A percentile compares a stretch with the other conserved stretches of the same genome.
Evolutionary conservation across 345 rosid genomes (phyloP).

Genomic region (Clausena lansium): DNA sequence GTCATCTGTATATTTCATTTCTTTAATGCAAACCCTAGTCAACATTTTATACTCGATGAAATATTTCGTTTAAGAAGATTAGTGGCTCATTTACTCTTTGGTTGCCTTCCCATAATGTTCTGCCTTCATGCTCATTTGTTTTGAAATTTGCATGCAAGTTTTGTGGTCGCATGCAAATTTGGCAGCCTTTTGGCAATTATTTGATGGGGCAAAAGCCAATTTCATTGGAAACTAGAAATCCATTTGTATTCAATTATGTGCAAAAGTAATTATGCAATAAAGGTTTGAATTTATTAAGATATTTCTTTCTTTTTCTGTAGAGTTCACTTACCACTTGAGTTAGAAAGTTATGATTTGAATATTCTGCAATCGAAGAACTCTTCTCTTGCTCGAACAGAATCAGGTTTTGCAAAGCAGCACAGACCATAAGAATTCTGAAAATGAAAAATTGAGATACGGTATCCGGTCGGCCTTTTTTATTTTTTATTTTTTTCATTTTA

Average conservation of each 20-base stretch:
- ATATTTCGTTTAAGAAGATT: not conserved
- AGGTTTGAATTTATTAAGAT: not conserved
- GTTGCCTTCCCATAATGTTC: not conserved
- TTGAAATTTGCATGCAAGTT: not conserved
- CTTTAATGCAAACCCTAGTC: slow-evolving; percentile 6
- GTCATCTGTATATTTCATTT: slow-evolving; percentile 19
- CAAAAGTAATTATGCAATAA: not conserved
- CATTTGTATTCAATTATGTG: not conserved
- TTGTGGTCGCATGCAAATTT: slow-evolving; percentile 3
- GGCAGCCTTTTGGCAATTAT: slow-evolving; percentile 1
- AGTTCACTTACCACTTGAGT: not conserved
- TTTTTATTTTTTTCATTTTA: no score
- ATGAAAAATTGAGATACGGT: not conserved
- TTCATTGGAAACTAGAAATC: not conserved
- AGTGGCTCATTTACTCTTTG: not conserved
- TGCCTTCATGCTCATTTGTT: not conserved
- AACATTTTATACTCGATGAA: not conserved
- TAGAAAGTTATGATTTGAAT: not conserved
- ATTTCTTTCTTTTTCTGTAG: not conserved
- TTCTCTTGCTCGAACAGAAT: not conserved
- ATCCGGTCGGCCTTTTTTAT: not conserved
- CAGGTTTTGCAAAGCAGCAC: not conserved
- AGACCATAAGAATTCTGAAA: not conserved
- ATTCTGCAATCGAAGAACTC: not conserved
- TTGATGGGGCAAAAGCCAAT: not conserved